Percentiles rank a stretch among this genome's conserved stretches.
These are phyloP conservation scores for Cercophora newfieldiana DNA, from an alignment of 495 filamentous ascomycete genomes.

Conservation along the genomic window DNA sequence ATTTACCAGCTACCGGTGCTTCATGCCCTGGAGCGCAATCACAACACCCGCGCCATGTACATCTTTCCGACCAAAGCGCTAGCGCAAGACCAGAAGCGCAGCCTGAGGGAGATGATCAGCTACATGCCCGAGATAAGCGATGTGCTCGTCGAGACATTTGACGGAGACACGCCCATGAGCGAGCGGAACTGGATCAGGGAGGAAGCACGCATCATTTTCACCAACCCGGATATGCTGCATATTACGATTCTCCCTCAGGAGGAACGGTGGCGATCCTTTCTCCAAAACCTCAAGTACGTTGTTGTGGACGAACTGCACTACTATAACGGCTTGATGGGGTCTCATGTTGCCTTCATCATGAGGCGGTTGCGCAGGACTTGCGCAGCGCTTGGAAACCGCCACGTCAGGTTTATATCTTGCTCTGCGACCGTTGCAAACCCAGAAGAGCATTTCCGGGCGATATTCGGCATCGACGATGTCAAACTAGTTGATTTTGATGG, in stretches of 20 bases:
- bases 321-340: conserved; percentile 93
- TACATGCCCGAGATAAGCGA: conserved; percentile 78
- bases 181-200: conserved; percentile 80
- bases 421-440: conserved; percentile 97
- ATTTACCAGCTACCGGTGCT: conserved; percentile 96
- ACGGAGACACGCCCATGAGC: conserved; percentile 87
- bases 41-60: conserved; percentile 83
- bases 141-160: conserved; percentile 85
- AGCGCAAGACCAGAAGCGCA: conserved; percentile 91
- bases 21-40: conserved; percentile 79
- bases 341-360: conserved; percentile 95
- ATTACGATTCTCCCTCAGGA: conserved; percentile 93
- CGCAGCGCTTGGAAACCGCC: conserved; percentile 84
- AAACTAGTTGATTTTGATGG: conserved; percentile 86
- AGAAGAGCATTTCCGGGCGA: conserved; percentile 83
- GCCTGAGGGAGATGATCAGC: conserved; percentile 77
- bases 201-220: conserved; percentile 91
- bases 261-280: conserved; percentile 81
- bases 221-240: conserved; percentile 98
- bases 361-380: conserved; percentile 84
- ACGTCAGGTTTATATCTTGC: conserved; percentile 93
- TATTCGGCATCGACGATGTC: conserved; percentile 85
- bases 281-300: conserved; percentile 87
- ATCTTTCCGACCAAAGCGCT: conserved; percentile 98
- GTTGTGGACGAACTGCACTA: conserved; percentile 91